phyloP scores from a whole-genome alignment of 768 basidiomycete genomes.

The Tulasnella sp. region DNA sequence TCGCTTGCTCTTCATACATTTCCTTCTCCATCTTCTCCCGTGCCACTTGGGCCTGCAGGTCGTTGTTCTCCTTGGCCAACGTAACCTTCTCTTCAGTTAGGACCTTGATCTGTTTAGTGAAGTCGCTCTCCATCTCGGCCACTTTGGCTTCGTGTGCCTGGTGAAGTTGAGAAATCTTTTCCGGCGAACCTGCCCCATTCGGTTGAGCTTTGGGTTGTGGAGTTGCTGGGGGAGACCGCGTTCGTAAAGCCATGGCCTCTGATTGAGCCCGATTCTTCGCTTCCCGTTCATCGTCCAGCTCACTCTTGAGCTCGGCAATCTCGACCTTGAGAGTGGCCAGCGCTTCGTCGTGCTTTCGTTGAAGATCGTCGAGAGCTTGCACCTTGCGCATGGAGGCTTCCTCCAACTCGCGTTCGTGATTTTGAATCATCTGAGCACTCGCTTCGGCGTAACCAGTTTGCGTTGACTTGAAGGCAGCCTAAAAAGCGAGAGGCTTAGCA shows the following conservation, averaged over 20 bases:
- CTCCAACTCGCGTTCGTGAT: constrained; percentile 66
- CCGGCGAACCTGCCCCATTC: constrained; percentile 52
- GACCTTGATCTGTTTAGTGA: constrained; percentile 49
- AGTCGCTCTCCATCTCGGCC: constrained; percentile 60
- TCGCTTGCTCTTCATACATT: constrained; percentile 70
- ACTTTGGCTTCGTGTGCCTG: constrained; percentile 81
- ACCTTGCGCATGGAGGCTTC: constrained; percentile 61
- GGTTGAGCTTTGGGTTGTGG: constrained; percentile 36
- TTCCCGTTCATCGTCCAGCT: constrained; percentile 65
- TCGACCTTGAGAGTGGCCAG: constrained; percentile 56
- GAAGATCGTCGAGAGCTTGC: constrained; percentile 60
- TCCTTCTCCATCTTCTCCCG: constrained; percentile 76
- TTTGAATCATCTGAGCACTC: constrained; percentile 47
- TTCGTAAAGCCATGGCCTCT: constrained; percentile 40
- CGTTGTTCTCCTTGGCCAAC: constrained; percentile 39
- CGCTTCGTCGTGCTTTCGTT: constrained; percentile 51
- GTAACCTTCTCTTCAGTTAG: constrained; percentile 51
- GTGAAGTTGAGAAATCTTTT: constrained; percentile 68
- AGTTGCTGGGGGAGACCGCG: constrained; percentile 30
- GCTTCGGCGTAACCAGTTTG: constrained; percentile 54
- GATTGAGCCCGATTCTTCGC: constrained; percentile 47
- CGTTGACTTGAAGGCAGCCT: constrained; percentile 58
- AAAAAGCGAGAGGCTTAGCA: constrained; percentile 29
- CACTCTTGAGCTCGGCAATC: constrained; percentile 54
- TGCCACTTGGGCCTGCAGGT: constrained; percentile 51